Evolutionary conservation across 768 basidiomycete genomes (phyloP).

Genomic region (Lactarius deliciosus): DNA sequence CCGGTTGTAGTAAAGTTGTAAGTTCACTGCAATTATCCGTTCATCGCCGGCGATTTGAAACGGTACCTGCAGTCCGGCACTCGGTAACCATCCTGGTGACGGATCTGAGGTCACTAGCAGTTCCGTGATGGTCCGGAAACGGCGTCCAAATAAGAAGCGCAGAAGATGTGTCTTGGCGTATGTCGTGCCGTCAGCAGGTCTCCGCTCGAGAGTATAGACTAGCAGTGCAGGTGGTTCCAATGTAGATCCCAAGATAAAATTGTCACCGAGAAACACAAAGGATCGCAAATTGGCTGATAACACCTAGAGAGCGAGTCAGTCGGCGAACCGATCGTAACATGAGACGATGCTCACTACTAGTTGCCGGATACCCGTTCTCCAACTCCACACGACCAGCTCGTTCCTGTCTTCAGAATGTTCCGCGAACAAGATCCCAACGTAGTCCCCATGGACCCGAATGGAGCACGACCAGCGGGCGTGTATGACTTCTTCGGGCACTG

Average conservation of each 20-base stretch:
- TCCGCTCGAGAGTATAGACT: slow-evolving; percentile 23
- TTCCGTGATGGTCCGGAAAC: neutral
- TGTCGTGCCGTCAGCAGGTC: neutral
- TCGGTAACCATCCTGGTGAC: slow-evolving; percentile 15
- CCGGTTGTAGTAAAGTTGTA: neutral
- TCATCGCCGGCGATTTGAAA: slow-evolving; percentile 22
- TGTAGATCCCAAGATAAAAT: slow-evolving; percentile 19
- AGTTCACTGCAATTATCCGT: slow-evolving; percentile 14
- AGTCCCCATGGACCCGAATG: slow-evolving; percentile 24
- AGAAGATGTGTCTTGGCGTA: slow-evolving; percentile 4
- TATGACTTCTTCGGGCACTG: neutral
- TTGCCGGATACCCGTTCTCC: slow-evolving; percentile 24
- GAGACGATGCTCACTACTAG: slow-evolving; percentile 21
- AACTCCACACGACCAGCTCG: slow-evolving; percentile 27
- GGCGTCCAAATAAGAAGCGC: slow-evolving; percentile 6
- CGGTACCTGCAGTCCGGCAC: slow-evolving; percentile 33
- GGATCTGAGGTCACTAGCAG: slow-evolving; percentile 23
- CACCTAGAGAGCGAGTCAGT: slow-evolving; percentile 10
- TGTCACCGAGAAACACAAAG: slow-evolving; percentile 21
- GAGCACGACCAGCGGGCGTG: slow-evolving; percentile 16
- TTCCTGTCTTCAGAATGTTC: neutral
- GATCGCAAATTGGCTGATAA: slow-evolving; percentile 3
- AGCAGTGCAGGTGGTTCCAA: slow-evolving; percentile 20
- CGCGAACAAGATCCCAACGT: slow-evolving; percentile 22
- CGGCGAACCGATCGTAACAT: neutral